A percentile compares a stretch with the other conserved stretches of the same genome.
Evolutionary conservation across 192 early-diverging fungal genomes (phyloP).

Genomic region (Entrophospora sp.): DNA sequence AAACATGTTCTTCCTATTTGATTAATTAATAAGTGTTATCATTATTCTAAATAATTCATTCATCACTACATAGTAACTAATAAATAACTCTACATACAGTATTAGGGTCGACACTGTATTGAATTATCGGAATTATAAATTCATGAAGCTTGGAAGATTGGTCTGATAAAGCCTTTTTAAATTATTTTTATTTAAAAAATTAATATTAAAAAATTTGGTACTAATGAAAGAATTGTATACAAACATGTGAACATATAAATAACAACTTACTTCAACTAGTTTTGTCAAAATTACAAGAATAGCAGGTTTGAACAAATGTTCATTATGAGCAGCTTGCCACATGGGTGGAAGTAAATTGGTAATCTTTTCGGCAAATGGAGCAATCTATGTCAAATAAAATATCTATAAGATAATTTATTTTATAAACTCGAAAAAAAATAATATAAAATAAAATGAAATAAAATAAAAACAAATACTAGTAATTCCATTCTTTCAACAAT

Average conservation of each 20-base stretch:
- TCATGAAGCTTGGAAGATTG: constrained; percentile 64
- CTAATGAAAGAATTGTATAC: neutral
- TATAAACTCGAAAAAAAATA: neutral
- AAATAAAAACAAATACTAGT: too few species aligned
- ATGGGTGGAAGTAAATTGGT: constrained; percentile 67
- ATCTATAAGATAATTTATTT: neutral
- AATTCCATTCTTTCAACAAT: constrained; percentile 73
- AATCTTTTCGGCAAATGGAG: constrained; percentile 61
- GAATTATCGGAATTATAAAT: constrained; percentile 68
- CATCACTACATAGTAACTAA: neutral
- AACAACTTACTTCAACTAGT: constrained; percentile 48
- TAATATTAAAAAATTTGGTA: too few species aligned
- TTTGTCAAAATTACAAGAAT: constrained; percentile 72
- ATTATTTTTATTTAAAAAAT: too few species aligned
- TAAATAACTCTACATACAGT: constrained; percentile 30
- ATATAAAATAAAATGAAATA: too few species aligned
- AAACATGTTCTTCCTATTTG: constrained; percentile 55
- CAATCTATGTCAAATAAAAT: constrained; percentile 52
- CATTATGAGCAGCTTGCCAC: constrained; percentile 67
- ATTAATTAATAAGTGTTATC: neutral
- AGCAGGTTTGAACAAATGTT: constrained; percentile 73
- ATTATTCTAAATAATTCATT: neutral
- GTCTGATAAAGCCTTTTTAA: constrained; percentile 47
- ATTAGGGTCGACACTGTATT: constrained; percentile 59
- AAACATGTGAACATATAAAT: neutral